Base-by-base conservation (phyloP, 176 grass and related monocot species). In the maize (Zea mays) region DNA sequence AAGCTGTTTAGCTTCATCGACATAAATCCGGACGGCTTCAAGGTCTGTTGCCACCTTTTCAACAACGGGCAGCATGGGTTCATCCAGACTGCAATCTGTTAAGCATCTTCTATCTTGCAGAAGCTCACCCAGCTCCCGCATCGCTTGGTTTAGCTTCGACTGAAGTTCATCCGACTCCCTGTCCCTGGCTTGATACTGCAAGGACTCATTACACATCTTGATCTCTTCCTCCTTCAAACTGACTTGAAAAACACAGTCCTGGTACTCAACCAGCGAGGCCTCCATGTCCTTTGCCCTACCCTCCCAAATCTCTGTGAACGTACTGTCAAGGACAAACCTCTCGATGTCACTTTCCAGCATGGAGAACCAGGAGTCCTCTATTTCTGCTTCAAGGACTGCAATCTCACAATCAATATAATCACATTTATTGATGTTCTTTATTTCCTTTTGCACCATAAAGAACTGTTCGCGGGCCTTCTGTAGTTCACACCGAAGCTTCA, bases 221-320 rank as follows among this genome's bases (percentile, higher is more conserved):
- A 99, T 92, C 87, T 92, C 90, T 73, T 88, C 96, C 71, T 83
- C 81, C 69, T 89, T 83, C 83, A 92, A 71, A 36, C 73, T 63
- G 4, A 85, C 78, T 17, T 81, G 56, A 71, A 99, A 99, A 66
- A 89, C 27, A 6, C 52, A 76, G 9, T 92, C 87, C 65, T 94
- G 91, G 58, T 90, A 95, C 10, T 92, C 87, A 47, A 94, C 49
- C 49, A 99, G 75, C 48, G 90, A 60, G 16, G 48, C 69, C 44
- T 71, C 81, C 74, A 85, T 49, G 27, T 72, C 66, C 62, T 85
- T 83, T 16, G 39, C 85, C 49, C 76, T 57, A 69, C 65, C 65
- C 66, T 90, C 72, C 65, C 78, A 84, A 67, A 95, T 33, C 56
- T 84, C 81, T 57, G 56, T 62, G 2, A 90, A 72, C 42, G 75